Percentiles rank a stretch among this genome's conserved stretches.
phyloP scores from a whole-genome alignment of 805 yeast genomes.

The Yarrowia divulgata region DNA sequence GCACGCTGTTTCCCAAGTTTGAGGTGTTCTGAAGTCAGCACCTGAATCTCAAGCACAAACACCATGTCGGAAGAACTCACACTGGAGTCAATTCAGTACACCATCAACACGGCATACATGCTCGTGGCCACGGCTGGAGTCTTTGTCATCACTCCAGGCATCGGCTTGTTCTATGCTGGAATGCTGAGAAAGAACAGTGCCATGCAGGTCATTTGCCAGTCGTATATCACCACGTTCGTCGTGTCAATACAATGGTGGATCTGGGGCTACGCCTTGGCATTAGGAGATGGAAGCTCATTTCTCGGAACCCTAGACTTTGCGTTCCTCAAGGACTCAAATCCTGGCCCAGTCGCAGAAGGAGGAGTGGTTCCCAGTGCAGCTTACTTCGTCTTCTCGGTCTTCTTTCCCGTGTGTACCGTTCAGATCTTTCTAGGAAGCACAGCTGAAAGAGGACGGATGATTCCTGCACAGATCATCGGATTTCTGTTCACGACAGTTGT shows the following conservation, averaged over 20 bases:
- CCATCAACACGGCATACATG: constrained; percentile 76
- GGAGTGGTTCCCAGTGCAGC: constrained; percentile 26
- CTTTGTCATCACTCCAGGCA: constrained; percentile 96
- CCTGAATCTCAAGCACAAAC: neutral
- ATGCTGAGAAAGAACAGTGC: constrained; percentile 94
- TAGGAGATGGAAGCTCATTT: constrained; percentile 86
- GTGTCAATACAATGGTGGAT: constrained; percentile 95
- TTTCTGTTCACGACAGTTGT: constrained; percentile 74
- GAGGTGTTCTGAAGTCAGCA: too few relatives aligned
- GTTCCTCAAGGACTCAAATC: constrained; percentile 15
- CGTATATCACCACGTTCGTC: constrained; percentile 84
- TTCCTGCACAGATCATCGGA: constrained; percentile 72
- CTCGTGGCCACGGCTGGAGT: constrained; percentile 61
- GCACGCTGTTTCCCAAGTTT: neutral
- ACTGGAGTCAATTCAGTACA: constrained; percentile 6
- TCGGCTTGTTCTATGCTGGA: constrained; percentile 92
- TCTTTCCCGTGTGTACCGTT: constrained; percentile 23
- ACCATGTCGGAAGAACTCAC: constrained; percentile 9
- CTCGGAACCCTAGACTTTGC: constrained; percentile 50
- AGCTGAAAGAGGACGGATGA: constrained; percentile 72
- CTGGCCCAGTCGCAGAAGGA: constrained; percentile 3
- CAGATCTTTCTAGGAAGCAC: constrained; percentile 30
- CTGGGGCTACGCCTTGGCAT: constrained; percentile 93
- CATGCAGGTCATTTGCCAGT: constrained; percentile 89
- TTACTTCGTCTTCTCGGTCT: constrained; percentile 16